Percentiles rank a stretch among this genome's conserved stretches.
Conservation (phyloP, 257 asterid species). For the Mitragyna speciosa region DNA sequence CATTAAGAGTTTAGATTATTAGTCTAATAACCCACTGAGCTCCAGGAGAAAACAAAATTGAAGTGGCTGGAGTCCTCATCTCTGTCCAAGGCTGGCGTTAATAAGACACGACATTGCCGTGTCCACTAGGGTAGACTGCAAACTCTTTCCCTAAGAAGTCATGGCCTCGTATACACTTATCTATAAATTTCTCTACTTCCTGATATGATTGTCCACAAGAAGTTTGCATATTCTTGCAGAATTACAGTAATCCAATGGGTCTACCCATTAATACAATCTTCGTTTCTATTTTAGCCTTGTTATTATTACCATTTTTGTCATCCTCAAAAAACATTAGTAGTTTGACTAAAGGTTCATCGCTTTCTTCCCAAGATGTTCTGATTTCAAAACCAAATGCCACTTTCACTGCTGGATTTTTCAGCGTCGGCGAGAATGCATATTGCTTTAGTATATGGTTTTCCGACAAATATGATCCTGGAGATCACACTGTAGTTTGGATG, state of each 20-base stretch:
- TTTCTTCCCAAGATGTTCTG: constrained; percentile 13
- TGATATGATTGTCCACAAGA: too few relatives aligned
- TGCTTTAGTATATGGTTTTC: constrained; percentile 32
- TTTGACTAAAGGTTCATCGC: constrained; percentile 15
- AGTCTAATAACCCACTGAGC: too few relatives aligned
- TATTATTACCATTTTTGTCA: constrained; percentile 1
- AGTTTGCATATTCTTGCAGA: too few relatives aligned
- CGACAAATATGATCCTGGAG: constrained; percentile 9
- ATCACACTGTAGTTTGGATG: constrained; percentile 37
- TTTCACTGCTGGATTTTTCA: constrained; percentile 29
- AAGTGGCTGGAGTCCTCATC: too few relatives aligned
- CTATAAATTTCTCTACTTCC: too few relatives aligned
- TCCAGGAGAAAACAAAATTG: too few relatives aligned
- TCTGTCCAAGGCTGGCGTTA: too few relatives aligned
- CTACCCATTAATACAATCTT: not conserved
- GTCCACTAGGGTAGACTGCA: too few relatives aligned
- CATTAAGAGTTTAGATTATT: too few relatives aligned
- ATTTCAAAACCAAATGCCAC: constrained; percentile 12
- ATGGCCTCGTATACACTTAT: too few relatives aligned
- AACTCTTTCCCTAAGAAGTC: too few relatives aligned
- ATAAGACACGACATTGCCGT: too few relatives aligned
- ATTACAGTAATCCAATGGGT: not conserved
- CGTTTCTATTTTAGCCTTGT: not conserved
- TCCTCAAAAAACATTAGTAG: not conserved
- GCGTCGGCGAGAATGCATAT: constrained; percentile 30